phyloP scores from a whole-genome alignment of 2,329 filamentous ascomycete species.

The Juglanconis oblonga region DNA sequence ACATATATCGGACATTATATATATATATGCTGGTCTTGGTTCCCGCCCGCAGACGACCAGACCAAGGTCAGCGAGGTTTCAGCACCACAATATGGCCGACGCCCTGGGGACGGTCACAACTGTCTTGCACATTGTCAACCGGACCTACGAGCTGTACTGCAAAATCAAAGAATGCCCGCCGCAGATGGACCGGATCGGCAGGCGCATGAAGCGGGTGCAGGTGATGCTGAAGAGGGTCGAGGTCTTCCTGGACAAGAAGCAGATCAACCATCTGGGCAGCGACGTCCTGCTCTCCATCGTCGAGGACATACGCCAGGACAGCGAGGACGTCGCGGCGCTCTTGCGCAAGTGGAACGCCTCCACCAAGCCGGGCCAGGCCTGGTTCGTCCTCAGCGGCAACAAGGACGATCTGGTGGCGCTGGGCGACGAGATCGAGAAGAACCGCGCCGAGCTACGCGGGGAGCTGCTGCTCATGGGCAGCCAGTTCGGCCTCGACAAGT shows the following conservation, averaged over 20 bases:
- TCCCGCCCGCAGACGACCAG: too few relatives aligned
- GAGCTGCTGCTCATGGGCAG: conserved; percentile 21
- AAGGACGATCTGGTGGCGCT: conserved; percentile 23
- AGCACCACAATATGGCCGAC: conserved; percentile 1
- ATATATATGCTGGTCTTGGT: too few relatives aligned
- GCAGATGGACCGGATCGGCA: conserved; percentile 23
- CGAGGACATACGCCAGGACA: conserved; percentile 20
- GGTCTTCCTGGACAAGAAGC: conserved; percentile 20
- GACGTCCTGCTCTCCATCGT: conserved; percentile 19
- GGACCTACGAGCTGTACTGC: conserved; percentile 22
- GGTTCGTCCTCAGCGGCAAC: conserved; percentile 23
- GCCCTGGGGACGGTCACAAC: conserved; percentile 21
- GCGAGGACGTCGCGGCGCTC: conserved; percentile 21
- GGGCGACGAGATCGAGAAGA: conserved; percentile 22
- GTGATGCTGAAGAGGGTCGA: conserved; percentile 20
- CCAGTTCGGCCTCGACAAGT: background rate
- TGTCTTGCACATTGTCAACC: conserved; percentile 22
- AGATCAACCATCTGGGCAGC: conserved; percentile 1
- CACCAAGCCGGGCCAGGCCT: conserved; percentile 20
- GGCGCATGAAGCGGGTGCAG: conserved; percentile 22
- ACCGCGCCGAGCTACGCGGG: conserved; percentile 16
- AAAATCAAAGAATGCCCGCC: conserved; percentile 23
- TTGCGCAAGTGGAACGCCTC: conserved; percentile 25
- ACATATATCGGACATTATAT: background rate
- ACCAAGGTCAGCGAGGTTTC: too few relatives aligned